Conservation (phyloP, 1,139 yeast species). For the Tardiomyces blankii region DNA sequence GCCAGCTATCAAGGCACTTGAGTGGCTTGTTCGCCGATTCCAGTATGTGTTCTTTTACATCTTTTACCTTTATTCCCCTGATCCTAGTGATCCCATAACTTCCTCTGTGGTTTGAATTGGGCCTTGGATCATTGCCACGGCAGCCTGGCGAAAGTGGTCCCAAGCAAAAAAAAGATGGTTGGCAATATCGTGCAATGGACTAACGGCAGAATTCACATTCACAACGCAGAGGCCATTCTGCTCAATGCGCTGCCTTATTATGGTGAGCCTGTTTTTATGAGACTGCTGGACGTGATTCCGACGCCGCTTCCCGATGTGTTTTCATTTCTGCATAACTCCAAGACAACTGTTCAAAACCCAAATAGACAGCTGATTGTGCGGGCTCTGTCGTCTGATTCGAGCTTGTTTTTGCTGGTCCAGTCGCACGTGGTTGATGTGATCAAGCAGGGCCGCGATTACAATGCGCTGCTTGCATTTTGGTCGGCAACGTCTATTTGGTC, state of each 20-base stretch:
- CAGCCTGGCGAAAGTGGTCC: too few relatives aligned
- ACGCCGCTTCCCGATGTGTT: conserved; percentile 59
- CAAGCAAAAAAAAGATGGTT: too few relatives aligned
- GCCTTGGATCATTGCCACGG: too few relatives aligned
- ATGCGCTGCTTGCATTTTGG: conserved; percentile 67
- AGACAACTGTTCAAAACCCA: conserved; percentile 53
- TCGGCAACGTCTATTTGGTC: conserved; percentile 65
- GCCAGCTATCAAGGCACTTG: conserved; percentile 75
- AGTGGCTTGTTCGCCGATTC: conserved; percentile 92
- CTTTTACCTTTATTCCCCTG: neutral
- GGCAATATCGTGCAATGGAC: too few relatives aligned
- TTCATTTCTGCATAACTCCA: conserved; percentile 57
- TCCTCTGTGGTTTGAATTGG: too few relatives aligned
- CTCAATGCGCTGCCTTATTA: conserved; percentile 71
- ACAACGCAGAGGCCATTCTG: conserved; percentile 62
- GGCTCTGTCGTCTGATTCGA: conserved; percentile 55
- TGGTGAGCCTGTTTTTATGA: conserved; percentile 57
- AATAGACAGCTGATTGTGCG: conserved; percentile 61
- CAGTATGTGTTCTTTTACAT: conserved; percentile 25
- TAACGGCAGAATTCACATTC: conserved; percentile 44
- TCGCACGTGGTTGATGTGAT: conserved; percentile 46
- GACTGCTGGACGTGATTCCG: conserved; percentile 61
- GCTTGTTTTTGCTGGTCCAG: conserved; percentile 55
- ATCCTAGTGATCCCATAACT: too few relatives aligned
- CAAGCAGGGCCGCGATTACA: conserved; percentile 29